Percentiles rank a stretch among this genome's conserved stretches.
phyloP scores from a whole-genome alignment of 495 filamentous ascomycete species.

The Amphirosellinia nigrospora region DNA sequence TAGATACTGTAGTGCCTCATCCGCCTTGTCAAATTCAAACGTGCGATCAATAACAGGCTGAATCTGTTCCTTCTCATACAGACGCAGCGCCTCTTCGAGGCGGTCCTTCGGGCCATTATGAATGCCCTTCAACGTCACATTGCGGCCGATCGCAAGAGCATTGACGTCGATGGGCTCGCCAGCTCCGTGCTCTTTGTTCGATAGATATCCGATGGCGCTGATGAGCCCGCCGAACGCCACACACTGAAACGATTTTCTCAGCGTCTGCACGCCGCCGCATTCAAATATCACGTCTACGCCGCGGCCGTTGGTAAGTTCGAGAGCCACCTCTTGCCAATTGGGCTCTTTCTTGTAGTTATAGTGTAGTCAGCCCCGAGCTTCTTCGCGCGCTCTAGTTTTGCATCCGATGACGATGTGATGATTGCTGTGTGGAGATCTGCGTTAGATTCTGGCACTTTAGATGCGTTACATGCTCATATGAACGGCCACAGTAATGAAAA shows the following conservation, averaged over 20 bases:
- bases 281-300: constrained; percentile 59
- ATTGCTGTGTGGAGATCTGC: constrained; percentile 44
- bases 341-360: constrained; percentile 51
- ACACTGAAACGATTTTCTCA: constrained; percentile 48
- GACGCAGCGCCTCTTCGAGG: constrained; percentile 43
- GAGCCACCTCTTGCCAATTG: constrained; percentile 51
- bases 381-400: constrained; percentile 49
- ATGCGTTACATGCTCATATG: background rate
- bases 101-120: constrained; percentile 44
- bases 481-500: background rate
- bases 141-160: constrained; percentile 45
- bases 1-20: constrained; percentile 54
- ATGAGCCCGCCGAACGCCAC: constrained; percentile 54
- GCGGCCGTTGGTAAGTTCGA: constrained; percentile 42
- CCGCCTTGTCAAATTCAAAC: constrained; percentile 46
- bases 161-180: constrained; percentile 48
- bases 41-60: constrained; percentile 45
- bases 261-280: constrained; percentile 54
- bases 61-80: constrained; percentile 44
- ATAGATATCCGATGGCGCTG: constrained; percentile 51
- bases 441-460: background rate
- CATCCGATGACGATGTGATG: constrained; percentile 53
- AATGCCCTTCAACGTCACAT: constrained; percentile 47
- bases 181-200: constrained; percentile 49
- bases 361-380: constrained; percentile 49